Conservation (phyloP, 208 protist genomes). For the Acanthamoeba triangularis region DNA sequence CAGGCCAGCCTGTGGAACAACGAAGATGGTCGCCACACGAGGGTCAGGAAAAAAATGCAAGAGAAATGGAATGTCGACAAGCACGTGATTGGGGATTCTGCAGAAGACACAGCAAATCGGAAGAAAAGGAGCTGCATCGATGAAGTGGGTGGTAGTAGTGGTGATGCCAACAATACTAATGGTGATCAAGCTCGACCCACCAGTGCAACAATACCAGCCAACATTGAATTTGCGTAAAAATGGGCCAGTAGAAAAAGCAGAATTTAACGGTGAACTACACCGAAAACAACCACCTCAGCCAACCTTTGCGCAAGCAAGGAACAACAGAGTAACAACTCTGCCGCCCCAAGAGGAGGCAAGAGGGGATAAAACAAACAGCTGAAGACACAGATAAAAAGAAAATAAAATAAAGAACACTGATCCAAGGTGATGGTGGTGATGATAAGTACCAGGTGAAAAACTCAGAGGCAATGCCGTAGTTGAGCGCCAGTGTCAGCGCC, state of each 20-base stretch:
- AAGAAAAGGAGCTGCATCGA: background rate
- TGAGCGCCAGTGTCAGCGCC: background rate
- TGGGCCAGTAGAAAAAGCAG: background rate
- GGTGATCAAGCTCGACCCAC: too few relatives aligned
- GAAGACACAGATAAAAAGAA: background rate
- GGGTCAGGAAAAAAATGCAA: too few relatives aligned
- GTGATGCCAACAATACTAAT: too few relatives aligned
- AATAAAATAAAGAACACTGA: background rate
- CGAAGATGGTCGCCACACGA: too few relatives aligned
- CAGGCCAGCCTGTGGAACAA: conserved; percentile 6
- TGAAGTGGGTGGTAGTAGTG: too few relatives aligned
- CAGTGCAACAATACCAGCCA: background rate
- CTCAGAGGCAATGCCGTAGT: conserved; percentile 47
- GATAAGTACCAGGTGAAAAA: conserved; percentile 10
- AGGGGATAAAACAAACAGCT: background rate
- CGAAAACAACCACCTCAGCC: background rate
- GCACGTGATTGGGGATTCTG: too few relatives aligned
- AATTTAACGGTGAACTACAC: background rate
- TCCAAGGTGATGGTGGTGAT: background rate
- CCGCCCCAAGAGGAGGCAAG: background rate
- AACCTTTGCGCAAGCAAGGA: background rate
- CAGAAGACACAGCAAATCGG: too few relatives aligned
- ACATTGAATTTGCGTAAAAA: conserved; percentile 1
- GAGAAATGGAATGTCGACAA: too few relatives aligned
- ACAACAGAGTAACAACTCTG: background rate